Evolutionary conservation across 768 basidiomycete genomes (phyloP).

Genomic region (Pholiota microspora): DNA sequence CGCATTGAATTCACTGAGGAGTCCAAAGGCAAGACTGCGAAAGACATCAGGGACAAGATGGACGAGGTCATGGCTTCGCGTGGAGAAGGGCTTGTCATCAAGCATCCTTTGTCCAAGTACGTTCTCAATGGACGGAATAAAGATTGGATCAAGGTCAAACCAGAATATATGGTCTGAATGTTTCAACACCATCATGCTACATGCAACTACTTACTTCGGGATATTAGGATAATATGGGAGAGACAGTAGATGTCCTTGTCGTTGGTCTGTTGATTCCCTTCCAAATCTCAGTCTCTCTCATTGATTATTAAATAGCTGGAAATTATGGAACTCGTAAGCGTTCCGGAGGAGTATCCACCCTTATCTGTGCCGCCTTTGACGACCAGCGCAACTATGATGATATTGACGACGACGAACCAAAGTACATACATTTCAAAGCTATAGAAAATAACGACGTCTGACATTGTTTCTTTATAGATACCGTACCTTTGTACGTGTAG

Average conservation of each 20-base stretch:
- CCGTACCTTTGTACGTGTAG: conserved; percentile 85
- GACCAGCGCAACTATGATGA: conserved; percentile 55
- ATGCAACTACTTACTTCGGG: not conserved
- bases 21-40: conserved; percentile 70
- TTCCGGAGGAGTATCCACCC: conserved; percentile 84
- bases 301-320: conserved; percentile 50
- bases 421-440: conserved; percentile 36
- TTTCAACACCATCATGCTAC: not conserved
- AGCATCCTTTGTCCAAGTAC: conserved; percentile 80
- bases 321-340: conserved; percentile 88
- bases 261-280: conserved; percentile 63
- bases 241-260: conserved; percentile 90
- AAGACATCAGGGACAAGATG: conserved; percentile 80
- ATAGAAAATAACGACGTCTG: not conserved
- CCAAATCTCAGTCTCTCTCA: not conserved
- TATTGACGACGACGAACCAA: conserved; percentile 59
- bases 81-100: conserved; percentile 93
- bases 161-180: conserved; percentile 74
- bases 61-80: conserved; percentile 79
- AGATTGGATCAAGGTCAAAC: conserved; percentile 96
- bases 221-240: conserved; percentile 81
- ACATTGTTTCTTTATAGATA: conserved; percentile 49
- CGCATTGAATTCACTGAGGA: conserved; percentile 79
- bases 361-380: conserved; percentile 88
- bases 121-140: conserved; percentile 82